Evolutionary conservation across 2,329 filamentous ascomycete genomes (phyloP).

Genomic region (Aspergillus flavus): DNA sequence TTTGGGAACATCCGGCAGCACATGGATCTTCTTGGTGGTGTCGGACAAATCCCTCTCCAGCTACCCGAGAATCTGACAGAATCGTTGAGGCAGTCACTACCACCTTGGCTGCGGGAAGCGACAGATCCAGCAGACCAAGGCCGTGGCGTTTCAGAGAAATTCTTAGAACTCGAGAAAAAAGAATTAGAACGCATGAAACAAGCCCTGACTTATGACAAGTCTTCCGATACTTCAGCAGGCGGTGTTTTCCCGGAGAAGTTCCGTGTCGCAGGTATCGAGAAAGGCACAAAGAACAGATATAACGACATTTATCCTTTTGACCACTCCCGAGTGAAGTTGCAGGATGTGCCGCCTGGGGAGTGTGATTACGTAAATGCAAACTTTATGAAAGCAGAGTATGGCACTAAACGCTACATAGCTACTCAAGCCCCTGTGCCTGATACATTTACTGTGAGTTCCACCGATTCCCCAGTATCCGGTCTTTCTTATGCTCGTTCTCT

Average conservation of each 20-base stretch:
- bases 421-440: slow-evolving; percentile 90
- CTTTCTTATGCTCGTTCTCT: neutral
- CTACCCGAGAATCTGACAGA: slow-evolving; percentile 57
- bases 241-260: slow-evolving; percentile 53
- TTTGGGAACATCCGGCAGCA: slow-evolving; percentile 97
- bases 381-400: slow-evolving; percentile 75
- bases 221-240: slow-evolving; percentile 53
- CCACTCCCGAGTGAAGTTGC: slow-evolving; percentile 81
- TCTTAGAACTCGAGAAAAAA: slow-evolving; percentile 77
- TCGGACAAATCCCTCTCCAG: slow-evolving; percentile 74
- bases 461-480: neutral
- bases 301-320: slow-evolving; percentile 98
- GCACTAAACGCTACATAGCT: slow-evolving; percentile 91
- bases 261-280: slow-evolving; percentile 88
- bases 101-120: slow-evolving; percentile 75
- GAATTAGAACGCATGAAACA: slow-evolving; percentile 94
- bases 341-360: slow-evolving; percentile 64
- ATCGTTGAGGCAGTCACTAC: slow-evolving; percentile 59
- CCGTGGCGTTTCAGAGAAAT: slow-evolving; percentile 78
- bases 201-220: slow-evolving; percentile 65
- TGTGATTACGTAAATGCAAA: slow-evolving; percentile 98
- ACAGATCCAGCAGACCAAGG: slow-evolving; percentile 71
- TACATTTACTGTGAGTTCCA: slow-evolving; percentile 77
- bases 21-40: slow-evolving; percentile 89
- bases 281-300: slow-evolving; percentile 93